Evolutionary conservation across 331 rosid species (phyloP).

Genomic region (Acacia pycnantha): DNA sequence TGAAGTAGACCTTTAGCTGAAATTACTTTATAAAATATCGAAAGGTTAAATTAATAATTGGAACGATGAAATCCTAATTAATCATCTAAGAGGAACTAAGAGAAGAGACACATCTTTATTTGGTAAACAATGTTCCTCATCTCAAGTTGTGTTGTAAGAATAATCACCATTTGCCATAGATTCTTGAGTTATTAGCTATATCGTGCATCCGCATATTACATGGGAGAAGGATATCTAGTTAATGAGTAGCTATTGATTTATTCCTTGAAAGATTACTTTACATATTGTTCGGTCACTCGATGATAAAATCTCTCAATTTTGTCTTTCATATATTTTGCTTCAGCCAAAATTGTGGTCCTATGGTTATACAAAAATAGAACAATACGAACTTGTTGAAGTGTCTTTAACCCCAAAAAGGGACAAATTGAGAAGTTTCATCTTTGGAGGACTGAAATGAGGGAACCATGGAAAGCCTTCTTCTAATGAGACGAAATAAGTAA

Average conservation of each 20-base stretch:
- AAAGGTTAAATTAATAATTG: not conserved
- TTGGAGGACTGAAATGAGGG: not conserved
- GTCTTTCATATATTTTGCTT: not conserved
- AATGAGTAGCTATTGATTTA: not conserved
- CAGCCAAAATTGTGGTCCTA: not conserved
- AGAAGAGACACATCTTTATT: not conserved
- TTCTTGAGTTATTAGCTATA: not conserved
- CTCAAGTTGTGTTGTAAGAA: not conserved
- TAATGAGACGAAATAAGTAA: not conserved
- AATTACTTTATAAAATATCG: not conserved
- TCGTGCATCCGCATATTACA: not conserved
- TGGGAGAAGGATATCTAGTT: not conserved
- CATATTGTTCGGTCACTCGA: not conserved
- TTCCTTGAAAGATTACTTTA: not conserved
- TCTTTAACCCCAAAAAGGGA: not conserved
- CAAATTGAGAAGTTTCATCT: not conserved
- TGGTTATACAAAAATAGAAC: not conserved
- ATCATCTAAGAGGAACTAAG: not conserved
- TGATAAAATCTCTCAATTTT: no score
- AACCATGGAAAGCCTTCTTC: not conserved
- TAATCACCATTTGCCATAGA: not conserved
- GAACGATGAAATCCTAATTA: not conserved
- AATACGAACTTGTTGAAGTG: not conserved
- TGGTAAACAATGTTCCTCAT: not conserved
- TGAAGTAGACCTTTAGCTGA: slow-evolving; percentile 1